phyloP scores from a whole-genome alignment of 495 filamentous ascomycete species.

The Xylaria acuta region DNA sequence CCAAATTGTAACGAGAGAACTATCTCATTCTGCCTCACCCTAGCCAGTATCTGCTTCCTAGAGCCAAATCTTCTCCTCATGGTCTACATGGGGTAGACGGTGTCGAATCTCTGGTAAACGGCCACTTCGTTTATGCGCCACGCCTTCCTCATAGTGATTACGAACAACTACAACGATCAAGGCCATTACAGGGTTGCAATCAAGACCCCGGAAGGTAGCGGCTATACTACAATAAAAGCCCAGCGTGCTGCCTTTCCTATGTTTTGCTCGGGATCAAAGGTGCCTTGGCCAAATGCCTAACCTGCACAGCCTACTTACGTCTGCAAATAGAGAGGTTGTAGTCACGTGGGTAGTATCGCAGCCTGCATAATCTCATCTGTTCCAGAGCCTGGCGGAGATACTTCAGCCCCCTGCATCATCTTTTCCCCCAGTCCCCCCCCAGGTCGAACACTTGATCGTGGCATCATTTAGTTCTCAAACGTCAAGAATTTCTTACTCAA shows the following conservation, averaged over 20 bases:
- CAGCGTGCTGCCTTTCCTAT: neutral
- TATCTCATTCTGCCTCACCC: neutral
- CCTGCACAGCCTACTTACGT: neutral
- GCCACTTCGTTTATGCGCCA: no score
- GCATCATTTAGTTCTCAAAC: neutral
- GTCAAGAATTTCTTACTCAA: neutral
- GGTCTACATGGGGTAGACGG: no score
- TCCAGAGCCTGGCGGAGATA: neutral
- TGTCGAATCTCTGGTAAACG: no score
- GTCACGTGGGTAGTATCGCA: neutral
- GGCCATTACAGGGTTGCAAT: neutral
- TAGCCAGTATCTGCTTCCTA: neutral
- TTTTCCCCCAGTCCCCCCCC: neutral
- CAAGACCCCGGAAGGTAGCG: neutral
- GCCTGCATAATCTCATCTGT: neutral
- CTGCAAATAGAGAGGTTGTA: neutral
- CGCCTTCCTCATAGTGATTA: no score
- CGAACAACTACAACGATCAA: no score
- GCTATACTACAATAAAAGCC: neutral
- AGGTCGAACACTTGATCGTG: neutral
- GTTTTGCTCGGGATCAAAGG: neutral
- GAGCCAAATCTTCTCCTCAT: neutral
- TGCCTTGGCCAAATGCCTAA: neutral
- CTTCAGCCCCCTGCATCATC: no score
- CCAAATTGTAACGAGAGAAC: neutral